Base-by-base conservation (phyloP, 2,329 filamentous ascomycete genomes). In the Sarocladium kiliense region DNA sequence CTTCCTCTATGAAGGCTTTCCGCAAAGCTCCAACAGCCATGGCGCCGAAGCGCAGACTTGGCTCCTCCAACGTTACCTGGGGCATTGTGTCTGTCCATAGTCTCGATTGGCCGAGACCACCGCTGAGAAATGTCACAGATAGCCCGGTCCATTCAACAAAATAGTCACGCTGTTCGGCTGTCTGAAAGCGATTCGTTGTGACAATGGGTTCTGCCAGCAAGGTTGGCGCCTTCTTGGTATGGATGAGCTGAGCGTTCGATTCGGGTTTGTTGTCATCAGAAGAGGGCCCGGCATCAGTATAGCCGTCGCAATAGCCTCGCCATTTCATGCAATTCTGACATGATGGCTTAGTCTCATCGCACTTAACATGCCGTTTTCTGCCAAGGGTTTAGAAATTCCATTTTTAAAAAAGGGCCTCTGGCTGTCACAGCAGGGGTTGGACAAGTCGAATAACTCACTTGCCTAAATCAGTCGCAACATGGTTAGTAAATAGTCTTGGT, bases 301-400 rank as follows among this genome's bases (percentile, higher is more conserved):
- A 74, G 11, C 68, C 64, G 26, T 71, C 67, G 49, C 72, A 73
- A 54, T 70, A 67, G n/a, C 71, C 71, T 51, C 66, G 63, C 66
- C 71, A 74, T 60, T 71, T 73, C 55, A 74, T 62, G 55, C 72
- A 74, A 49, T 73, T 74, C 32, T 70, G 64, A 57, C 72, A 74
- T 4, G 69, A 66, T 18, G 72, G 72, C 36, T 69, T 68, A 23
- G 70, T 69, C 59, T 74, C 72, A 50, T 74, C 72, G 55, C 72
- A 74, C 60, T 74, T 74, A 36, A 74, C 68, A 58, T 74, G 72
- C 19, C 72, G 71, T 54, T 72, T 73, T 54, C 70, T 73, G 49
- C 42, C 25, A 19, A 23, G 26, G 5, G 37, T 56, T 30, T n/a
- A n/a, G n/a, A 56, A 42, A 16, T 19, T n/a, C 16, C 11, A 9